A percentile compares a stretch with the other conserved stretches of the same genome.
Conservation (phyloP, 2,329 filamentous ascomycete species). For the Clonostachys chloroleuca region DNA sequence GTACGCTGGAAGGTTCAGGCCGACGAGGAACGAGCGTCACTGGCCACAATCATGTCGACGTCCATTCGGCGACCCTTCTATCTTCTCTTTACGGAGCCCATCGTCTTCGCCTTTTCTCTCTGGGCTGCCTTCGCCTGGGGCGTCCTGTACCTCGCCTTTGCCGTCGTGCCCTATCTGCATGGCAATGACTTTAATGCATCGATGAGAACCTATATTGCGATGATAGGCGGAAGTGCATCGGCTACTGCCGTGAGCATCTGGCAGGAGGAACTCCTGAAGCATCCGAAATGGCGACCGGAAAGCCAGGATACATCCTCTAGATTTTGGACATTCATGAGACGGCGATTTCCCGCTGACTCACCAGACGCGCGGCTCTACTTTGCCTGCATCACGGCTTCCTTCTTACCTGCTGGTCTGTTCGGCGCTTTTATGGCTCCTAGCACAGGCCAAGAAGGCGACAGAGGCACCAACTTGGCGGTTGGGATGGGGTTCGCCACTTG, state of each 20-base stretch:
- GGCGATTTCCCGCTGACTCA: slow-evolving; percentile 40
- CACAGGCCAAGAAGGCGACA: slow-evolving; percentile 6
- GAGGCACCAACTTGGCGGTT: slow-evolving; percentile 30
- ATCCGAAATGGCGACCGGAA: slow-evolving; percentile 22
- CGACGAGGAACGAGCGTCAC: slow-evolving; percentile 69
- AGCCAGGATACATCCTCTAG: slow-evolving; percentile 15
- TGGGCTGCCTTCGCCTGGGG: slow-evolving; percentile 93
- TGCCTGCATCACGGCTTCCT: slow-evolving; percentile 67
- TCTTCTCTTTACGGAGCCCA: slow-evolving; percentile 69
- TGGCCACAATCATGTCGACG: slow-evolving; percentile 66
- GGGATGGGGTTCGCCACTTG: slow-evolving; percentile 73
- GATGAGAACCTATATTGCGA: slow-evolving; percentile 69
- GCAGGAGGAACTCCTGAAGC: slow-evolving; percentile 63
- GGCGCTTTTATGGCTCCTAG: slow-evolving; percentile 21
- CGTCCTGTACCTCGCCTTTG: slow-evolving; percentile 80
- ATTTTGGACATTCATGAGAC: slow-evolving; percentile 41
- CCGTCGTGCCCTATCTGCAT: slow-evolving; percentile 77
- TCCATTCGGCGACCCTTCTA: slow-evolving; percentile 77
- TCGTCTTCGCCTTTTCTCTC: slow-evolving; percentile 81
- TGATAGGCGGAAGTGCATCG: slow-evolving; percentile 62
- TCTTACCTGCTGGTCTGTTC: slow-evolving; percentile 78
- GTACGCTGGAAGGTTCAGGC: slow-evolving; percentile 77
- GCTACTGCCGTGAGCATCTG: slow-evolving; percentile 66
- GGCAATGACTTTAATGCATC: slow-evolving; percentile 57
- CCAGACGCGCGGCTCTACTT: slow-evolving; percentile 84